Evolutionary conservation across 2,329 filamentous ascomycete species (phyloP).

Genomic region (Colletotrichum destructivum): DNA sequence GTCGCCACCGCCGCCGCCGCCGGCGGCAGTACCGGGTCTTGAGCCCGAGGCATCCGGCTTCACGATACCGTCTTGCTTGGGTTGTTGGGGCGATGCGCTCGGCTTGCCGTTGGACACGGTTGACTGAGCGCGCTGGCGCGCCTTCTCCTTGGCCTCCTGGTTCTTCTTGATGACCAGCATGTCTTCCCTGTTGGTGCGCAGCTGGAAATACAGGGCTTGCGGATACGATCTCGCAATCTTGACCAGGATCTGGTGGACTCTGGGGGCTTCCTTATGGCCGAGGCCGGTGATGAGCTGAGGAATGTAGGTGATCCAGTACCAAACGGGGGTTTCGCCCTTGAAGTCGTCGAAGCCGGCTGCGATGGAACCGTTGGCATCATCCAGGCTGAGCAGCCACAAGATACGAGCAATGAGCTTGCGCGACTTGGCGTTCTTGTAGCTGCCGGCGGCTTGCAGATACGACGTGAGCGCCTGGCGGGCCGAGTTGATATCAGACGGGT

Average conservation of each 20-base stretch:
- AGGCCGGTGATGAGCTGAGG: conserved; percentile 94
- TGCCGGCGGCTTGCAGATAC: conserved; percentile 94
- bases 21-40: conserved; percentile 67
- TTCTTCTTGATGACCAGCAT: conserved; percentile 93
- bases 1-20: conserved; percentile 53
- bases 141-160: conserved; percentile 81
- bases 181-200: conserved; percentile 94
- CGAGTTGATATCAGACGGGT: conserved; percentile 84
- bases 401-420: conserved; percentile 94
- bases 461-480: conserved; percentile 95
- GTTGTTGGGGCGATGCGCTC: conserved; percentile 62
- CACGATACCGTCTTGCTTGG: conserved; percentile 66
- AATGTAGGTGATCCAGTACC: conserved; percentile 99
- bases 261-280: conserved; percentile 89
- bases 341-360: conserved; percentile 93
- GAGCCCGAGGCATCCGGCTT: conserved; percentile 57
- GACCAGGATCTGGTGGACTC: conserved; percentile 87
- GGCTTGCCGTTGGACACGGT: conserved; percentile 61
- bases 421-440: conserved; percentile 98
- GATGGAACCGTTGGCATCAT: conserved; percentile 88
- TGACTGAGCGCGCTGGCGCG: conserved; percentile 65
- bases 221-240: conserved; percentile 97
- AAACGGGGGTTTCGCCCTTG: conserved; percentile 96
- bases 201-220: conserved; percentile 95
- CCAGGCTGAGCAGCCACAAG: conserved; percentile 94